These are phyloP conservation scores for Paulownia fortunei DNA, from an alignment of 257 asterid species.

Conservation along the genomic window DNA sequence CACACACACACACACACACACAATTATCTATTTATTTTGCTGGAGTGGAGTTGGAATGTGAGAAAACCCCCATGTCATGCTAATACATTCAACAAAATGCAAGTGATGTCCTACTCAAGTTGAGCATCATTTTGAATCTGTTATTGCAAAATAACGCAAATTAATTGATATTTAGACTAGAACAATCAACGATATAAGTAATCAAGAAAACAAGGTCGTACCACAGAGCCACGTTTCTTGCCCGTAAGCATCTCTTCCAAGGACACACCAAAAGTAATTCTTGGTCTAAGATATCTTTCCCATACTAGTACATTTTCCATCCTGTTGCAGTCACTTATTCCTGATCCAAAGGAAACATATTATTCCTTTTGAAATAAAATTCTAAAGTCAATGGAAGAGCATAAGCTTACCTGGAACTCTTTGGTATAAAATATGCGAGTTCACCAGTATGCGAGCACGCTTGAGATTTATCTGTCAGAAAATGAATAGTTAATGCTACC, in stretches of 20 bases:
- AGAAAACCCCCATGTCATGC: too few relatives aligned
- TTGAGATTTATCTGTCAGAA: constrained; percentile 88
- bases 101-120: background rate
- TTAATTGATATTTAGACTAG: background rate
- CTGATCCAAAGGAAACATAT: constrained; percentile 47
- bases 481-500: constrained; percentile 27
- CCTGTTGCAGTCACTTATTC: constrained; percentile 76
- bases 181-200: background rate
- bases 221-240: constrained; percentile 63
- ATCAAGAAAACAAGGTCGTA: constrained; percentile 38
- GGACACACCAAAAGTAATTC: constrained; percentile 69
- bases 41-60: too few relatives aligned
- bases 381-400: constrained; percentile 19
- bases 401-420: constrained; percentile 69
- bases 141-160: background rate
- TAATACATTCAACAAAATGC: too few relatives aligned
- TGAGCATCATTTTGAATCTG: background rate
- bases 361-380: constrained; percentile 13
- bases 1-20: too few relatives aligned
- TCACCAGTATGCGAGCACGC: constrained; percentile 92
- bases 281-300: constrained; percentile 77
- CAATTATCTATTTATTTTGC: too few relatives aligned
- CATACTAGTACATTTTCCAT: constrained; percentile 79
- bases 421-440: constrained; percentile 62
- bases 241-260: constrained; percentile 77